phyloP scores from a whole-genome alignment of 805 yeast species.

The Blastobotrys muscicola region DNA sequence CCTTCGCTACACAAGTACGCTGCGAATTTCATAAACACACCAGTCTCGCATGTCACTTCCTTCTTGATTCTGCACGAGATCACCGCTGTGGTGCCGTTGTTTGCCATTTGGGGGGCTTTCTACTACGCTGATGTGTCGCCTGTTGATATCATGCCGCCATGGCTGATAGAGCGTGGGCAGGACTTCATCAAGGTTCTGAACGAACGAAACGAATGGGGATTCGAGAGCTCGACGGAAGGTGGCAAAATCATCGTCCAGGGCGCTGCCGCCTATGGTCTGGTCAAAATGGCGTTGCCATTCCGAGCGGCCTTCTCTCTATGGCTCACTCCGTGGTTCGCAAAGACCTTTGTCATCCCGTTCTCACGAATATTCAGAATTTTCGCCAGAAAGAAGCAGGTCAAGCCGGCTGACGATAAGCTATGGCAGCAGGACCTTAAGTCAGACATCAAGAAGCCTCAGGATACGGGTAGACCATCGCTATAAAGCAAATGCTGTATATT shows the following conservation, averaged over 20 bases:
- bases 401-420: constrained; percentile 6
- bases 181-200: constrained; percentile 44
- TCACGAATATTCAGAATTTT: constrained; percentile 15
- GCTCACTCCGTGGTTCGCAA: constrained; percentile 51
- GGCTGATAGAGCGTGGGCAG: constrained; percentile 52
- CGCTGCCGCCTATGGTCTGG: constrained; percentile 63
- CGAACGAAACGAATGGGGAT: constrained; percentile 24
- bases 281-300: constrained; percentile 49
- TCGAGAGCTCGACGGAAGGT: constrained; percentile 38
- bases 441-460: too few relatives aligned
- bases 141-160: constrained; percentile 41
- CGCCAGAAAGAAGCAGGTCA: constrained; percentile 6
- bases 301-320: constrained; percentile 42
- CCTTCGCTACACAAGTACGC: constrained; percentile 43
- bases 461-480: too few relatives aligned
- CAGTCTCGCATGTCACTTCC: constrained; percentile 51
- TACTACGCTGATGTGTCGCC: constrained; percentile 49
- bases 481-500: too few relatives aligned
- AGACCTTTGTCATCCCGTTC: constrained; percentile 41
- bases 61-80: constrained; percentile 65
- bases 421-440: constrained; percentile 8
- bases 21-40: constrained; percentile 41
- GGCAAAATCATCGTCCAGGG: constrained; percentile 56
- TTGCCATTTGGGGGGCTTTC: constrained; percentile 57
- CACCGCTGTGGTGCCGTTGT: constrained; percentile 62